Percentiles rank a stretch among this genome's conserved stretches.
Evolutionary conservation across 495 filamentous ascomycete genomes (phyloP).

Genomic region (Physcia stellaris): DNA sequence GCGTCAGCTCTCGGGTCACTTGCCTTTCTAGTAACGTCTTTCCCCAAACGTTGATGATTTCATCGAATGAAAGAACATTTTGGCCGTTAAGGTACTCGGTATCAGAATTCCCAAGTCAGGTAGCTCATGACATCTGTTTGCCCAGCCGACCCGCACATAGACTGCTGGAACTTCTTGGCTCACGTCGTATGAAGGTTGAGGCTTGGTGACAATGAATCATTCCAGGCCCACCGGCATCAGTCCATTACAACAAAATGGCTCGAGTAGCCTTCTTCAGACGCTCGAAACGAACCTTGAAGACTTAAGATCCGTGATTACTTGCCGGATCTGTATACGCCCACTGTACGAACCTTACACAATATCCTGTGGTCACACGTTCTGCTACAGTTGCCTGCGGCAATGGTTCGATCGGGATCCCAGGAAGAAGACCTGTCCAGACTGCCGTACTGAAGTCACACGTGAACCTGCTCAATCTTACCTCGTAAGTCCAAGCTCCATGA

Average conservation of each 20-base stretch:
- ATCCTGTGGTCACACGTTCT: conserved; percentile 63
- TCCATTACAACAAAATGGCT: not conserved
- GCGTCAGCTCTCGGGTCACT: too few relatives aligned
- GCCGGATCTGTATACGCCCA: conserved; percentile 54
- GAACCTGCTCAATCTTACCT: conserved; percentile 59
- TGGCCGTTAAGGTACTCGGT: too few relatives aligned
- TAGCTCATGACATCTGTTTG: too few relatives aligned
- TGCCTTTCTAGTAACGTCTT: too few relatives aligned
- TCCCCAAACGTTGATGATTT: too few relatives aligned
- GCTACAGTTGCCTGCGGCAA: conserved; percentile 53
- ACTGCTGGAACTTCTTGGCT: too few relatives aligned
- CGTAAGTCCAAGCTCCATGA: conserved; percentile 25
- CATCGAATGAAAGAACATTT: too few relatives aligned
- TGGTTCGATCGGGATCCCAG: conserved; percentile 48
- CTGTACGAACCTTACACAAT: conserved; percentile 63
- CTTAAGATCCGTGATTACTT: conserved; percentile 38
- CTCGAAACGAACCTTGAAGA: conserved; percentile 38
- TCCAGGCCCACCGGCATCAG: too few relatives aligned
- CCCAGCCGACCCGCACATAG: too few relatives aligned
- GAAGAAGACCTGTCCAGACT: conserved; percentile 62
- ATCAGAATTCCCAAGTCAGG: too few relatives aligned
- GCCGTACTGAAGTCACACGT: conserved; percentile 42
- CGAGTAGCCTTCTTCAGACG: conserved; percentile 25
- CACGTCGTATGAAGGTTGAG: too few relatives aligned
- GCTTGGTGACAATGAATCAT: too few relatives aligned